A percentile compares a stretch with the other conserved stretches of the same genome.
phyloP scores from a whole-genome alignment of 2,329 filamentous ascomycete species.

The Aspergillus luchuensis region DNA sequence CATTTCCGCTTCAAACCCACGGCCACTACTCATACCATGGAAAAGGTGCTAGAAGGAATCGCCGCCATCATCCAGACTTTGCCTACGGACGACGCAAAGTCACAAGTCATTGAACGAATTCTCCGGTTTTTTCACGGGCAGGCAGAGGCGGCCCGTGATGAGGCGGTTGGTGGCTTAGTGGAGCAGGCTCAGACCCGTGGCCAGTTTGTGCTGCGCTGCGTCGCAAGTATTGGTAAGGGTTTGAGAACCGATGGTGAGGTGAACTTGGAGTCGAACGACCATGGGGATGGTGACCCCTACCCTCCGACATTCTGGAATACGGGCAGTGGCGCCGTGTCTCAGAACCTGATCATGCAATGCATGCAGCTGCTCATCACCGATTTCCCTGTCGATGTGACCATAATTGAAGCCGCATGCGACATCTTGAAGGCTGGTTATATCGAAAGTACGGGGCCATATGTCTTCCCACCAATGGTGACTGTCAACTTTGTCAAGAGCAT shows the following conservation, averaged over 20 bases:
- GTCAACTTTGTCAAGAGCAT: constrained; percentile 46
- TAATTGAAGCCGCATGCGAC: constrained; percentile 50
- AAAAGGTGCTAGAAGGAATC: constrained; percentile 48
- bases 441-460: constrained; percentile 46
- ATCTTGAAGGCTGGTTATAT: constrained; percentile 51
- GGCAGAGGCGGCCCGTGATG: constrained; percentile 35
- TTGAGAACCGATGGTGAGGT: constrained; percentile 41
- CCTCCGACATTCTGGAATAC: constrained; percentile 43
- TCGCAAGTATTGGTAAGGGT: constrained; percentile 46
- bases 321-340: constrained; percentile 33
- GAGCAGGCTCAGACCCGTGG: constrained; percentile 39
- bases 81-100: constrained; percentile 42
- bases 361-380: constrained; percentile 44
- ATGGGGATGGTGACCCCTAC: constrained; percentile 28
- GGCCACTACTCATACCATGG: constrained; percentile 41
- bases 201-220: constrained; percentile 41
- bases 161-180: constrained; percentile 32
- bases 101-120: constrained; percentile 41
- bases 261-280: constrained; percentile 36
- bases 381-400: constrained; percentile 43
- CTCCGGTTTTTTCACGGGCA: constrained; percentile 41
- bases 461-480: constrained; percentile 45
- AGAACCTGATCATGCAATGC: constrained; percentile 43
- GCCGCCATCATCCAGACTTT: constrained; percentile 48
- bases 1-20: constrained; percentile 41